phyloP scores from a whole-genome alignment of 805 yeast species.

The Kuraishia molischiana region DNA sequence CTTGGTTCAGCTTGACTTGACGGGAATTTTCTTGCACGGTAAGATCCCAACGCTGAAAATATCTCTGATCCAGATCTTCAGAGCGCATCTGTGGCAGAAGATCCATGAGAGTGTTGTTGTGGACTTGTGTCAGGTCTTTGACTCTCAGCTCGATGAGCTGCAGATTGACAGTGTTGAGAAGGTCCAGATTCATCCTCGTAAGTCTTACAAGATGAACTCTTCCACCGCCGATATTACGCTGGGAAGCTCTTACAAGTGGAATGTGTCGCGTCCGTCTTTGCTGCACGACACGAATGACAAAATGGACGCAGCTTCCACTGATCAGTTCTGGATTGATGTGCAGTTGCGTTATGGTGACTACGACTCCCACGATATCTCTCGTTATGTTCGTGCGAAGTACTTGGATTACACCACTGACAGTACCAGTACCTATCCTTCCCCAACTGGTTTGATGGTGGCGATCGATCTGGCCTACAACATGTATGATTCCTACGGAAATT shows the following conservation, averaged over 20 bases:
- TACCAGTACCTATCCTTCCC: slow-evolving; percentile 79
- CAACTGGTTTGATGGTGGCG: slow-evolving; percentile 86
- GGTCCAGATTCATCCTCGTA: slow-evolving; percentile 92
- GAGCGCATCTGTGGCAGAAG: slow-evolving; percentile 99
- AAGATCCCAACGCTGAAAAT: slow-evolving; percentile 95
- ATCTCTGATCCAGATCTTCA: slow-evolving; percentile 88
- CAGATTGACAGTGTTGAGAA: slow-evolving; percentile 83
- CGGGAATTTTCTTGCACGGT: slow-evolving; percentile 96
- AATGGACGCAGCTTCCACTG: slow-evolving; percentile 44
- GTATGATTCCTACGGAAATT: slow-evolving; percentile 94
- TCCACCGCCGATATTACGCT: slow-evolving; percentile 87
- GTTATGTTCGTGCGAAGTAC: slow-evolving; percentile 88
- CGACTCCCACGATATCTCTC: slow-evolving; percentile 92
- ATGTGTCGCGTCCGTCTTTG: slow-evolving; percentile 71
- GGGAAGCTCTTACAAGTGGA: slow-evolving; percentile 72
- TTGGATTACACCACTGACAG: slow-evolving; percentile 89
- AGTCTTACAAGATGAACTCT: slow-evolving; percentile 94
- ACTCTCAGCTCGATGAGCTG: slow-evolving; percentile 73
- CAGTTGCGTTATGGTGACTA: slow-evolving; percentile 95
- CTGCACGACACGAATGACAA: slow-evolving; percentile 62
- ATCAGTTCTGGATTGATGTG: slow-evolving; percentile 89
- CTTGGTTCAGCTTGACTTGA: slow-evolving; percentile 87
- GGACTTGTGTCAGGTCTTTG: slow-evolving; percentile 87
- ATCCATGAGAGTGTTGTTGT: slow-evolving; percentile 93
- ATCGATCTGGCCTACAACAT: slow-evolving; percentile 91